Evolutionary conservation across 441 rosid species (phyloP), one percentile per base, ranked within the genome.

Genomic region (Arabidopsis hybrid): DNA sequence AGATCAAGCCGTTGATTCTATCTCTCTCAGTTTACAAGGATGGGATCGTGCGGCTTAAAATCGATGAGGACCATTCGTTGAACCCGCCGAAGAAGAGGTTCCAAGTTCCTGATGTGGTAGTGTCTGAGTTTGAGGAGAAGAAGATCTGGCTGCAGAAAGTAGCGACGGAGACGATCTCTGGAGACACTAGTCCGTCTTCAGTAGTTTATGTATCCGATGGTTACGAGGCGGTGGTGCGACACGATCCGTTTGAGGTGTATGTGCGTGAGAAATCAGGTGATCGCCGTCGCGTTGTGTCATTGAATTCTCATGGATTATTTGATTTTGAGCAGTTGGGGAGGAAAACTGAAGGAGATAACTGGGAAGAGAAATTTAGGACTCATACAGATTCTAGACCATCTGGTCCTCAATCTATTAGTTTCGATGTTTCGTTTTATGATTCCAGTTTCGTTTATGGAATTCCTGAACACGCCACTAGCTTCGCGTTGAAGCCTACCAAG

Each of bases 391-490:
- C 61, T 4, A 93, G 98, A 73, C 98, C 98, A 0, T 82, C 76
- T 67, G 98, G 99, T 71, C 85, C 98, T 16, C 98, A 96, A 45
- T 91, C 99, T 3, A 90, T 96, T 77, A 93, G 97, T 79, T 91
- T 93, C 43, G 99, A 96, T 69, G 97, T 96, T 32, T 87, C 98
- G 0, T 96, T 96, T 78, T 89, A 91, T 35, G 94, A 80, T 58
- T 88, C 97, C 7, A 94, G 91, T 72, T 91, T 91, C 43, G 97
- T 93, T 14, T 87, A 89, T 6, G 99, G 98, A 32, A 89, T 96
- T 6, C 98, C 98, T 29, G 99, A 96, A 71, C 99, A 78, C 45
- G 99, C 99, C 0, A 79, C 97, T 51, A 90, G 92, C 79, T 81
- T 96, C 14, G 99, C 96, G 8, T 77, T 96, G 75, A 91, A 83